Conservation (phyloP, 106 monocot species). For the Dendrobium chrysotoxum region DNA sequence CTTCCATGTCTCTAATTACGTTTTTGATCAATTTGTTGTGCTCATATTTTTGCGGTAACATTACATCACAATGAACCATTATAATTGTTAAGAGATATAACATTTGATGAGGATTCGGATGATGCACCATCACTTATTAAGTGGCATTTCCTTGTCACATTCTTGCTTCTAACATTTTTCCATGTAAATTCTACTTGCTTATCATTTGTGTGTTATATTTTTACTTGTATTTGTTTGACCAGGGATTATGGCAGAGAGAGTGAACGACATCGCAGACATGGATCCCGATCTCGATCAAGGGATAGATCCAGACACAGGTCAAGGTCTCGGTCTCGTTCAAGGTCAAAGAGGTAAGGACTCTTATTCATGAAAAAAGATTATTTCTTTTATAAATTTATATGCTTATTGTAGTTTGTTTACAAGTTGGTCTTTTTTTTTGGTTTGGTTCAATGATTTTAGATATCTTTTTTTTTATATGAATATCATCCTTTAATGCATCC, state of each 20-base stretch:
- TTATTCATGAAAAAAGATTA: background rate
- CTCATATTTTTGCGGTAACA: no score
- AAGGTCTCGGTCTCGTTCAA: slow-evolving; percentile 55
- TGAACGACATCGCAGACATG: slow-evolving; percentile 41
- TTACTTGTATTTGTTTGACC: background rate
- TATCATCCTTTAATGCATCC: background rate
- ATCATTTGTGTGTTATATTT: slow-evolving; percentile 1
- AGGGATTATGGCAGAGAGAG: slow-evolving; percentile 59
- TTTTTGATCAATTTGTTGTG: no score
- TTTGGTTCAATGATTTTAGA: background rate
- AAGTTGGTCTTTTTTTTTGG: background rate
- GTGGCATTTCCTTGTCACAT: background rate
- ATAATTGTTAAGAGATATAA: background rate
- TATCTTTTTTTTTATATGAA: background rate
- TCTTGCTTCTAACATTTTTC: background rate
- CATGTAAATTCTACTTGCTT: background rate
- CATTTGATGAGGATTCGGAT: background rate
- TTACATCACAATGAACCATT: no score
- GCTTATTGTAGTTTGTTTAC: background rate
- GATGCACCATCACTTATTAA: background rate
- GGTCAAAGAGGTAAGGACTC: slow-evolving; percentile 58
- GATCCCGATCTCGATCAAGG: slow-evolving; percentile 47
- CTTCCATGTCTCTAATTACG: no score
- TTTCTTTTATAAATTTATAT: background rate
- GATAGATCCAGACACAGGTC: slow-evolving; percentile 56